Evolutionary conservation across 192 early-diverging fungal genomes (phyloP), one percentile per base, ranked within the genome.

Genomic region (Borealophlyctis nickersoniae): DNA sequence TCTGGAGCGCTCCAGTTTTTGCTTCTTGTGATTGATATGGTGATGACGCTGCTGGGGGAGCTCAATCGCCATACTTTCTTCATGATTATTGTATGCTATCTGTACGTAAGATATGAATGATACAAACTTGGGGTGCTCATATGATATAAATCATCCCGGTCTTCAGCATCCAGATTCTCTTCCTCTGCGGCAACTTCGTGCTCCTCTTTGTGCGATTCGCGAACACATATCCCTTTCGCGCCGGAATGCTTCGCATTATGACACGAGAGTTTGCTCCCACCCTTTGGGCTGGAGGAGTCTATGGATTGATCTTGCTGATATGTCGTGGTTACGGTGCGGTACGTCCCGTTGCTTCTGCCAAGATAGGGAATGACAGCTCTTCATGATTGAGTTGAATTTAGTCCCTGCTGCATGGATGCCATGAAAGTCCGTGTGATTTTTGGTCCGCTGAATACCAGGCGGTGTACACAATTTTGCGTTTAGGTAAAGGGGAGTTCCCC

Each of bases 191-290:
- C 14, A 79, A 79, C 49, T 51, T 75, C 54, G 55, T 79, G 4
- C 64, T 79, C 0, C 66, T 79, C 23, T 76, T 79, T 51, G 59
- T 79, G 16, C 59, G 77, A 34, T 79, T 79, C 66, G 64, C 77
- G 2, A 62, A 67, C 29, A 76, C 73, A 24, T 79, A 68, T 39
- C 73, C 77, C 24, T 79, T 79, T 49, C 73, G 77, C 14, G 77
- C 73, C 14, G 77, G 77, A 2, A 67, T 79, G 71, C 31, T 79
- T 26, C 61, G 57, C 33, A 69, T 79, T 29, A 73, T 79, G 67
- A 54, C 66, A 26, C 63, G 62, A 26, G 77, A 79, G 58, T 79
- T 79, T 59, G 52, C 59, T 34, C 60, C 39, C 11, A 60, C 66
- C 23, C 52, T 79, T n/a, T 48, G 69, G 50, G 62, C 65, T 4